Conservation (phyloP, 176 grass and related monocot species). For the Tuctoria greenei region DNA sequence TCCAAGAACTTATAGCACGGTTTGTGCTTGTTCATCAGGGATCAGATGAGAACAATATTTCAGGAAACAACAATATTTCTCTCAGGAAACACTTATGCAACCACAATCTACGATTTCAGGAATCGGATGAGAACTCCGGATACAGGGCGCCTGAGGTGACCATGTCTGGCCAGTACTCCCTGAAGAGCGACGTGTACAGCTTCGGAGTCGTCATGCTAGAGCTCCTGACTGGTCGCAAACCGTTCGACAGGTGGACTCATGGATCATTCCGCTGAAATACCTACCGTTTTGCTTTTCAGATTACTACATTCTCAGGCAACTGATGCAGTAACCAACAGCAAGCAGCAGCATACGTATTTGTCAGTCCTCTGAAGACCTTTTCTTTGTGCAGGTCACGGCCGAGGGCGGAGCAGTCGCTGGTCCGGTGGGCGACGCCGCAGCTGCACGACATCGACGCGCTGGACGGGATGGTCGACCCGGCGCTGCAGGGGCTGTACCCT, state of each 20-base stretch:
- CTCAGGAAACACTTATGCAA: neutral
- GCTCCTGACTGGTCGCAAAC: slow-evolving; percentile 81
- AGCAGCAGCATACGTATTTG: neutral
- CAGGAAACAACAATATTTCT: no score
- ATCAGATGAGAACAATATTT: no score
- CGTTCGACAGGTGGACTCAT: slow-evolving; percentile 66
- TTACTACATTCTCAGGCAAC: neutral
- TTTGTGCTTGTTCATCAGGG: no score
- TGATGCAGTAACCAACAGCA: neutral
- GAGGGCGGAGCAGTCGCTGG: slow-evolving; percentile 67
- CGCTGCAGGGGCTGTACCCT: slow-evolving; percentile 81
- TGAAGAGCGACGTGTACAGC: slow-evolving; percentile 93
- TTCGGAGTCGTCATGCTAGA: slow-evolving; percentile 97
- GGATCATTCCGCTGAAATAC: neutral
- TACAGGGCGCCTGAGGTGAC: slow-evolving; percentile 76
- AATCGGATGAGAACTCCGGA: slow-evolving; percentile 57
- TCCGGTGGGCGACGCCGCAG: slow-evolving; percentile 31
- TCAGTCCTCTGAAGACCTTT: neutral
- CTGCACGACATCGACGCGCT: slow-evolving; percentile 83
- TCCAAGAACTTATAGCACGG: no score
- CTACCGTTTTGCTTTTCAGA: neutral
- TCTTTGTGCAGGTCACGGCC: slow-evolving; percentile 51
- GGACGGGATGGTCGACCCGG: slow-evolving; percentile 85
- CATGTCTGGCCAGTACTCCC: slow-evolving; percentile 70
- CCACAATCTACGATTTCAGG: slow-evolving; percentile 37